Evolutionary conservation across 306 rosid genomes (phyloP), one percentile per base, ranked within the genome.

Genomic region (Dalbergia oliveri): DNA sequence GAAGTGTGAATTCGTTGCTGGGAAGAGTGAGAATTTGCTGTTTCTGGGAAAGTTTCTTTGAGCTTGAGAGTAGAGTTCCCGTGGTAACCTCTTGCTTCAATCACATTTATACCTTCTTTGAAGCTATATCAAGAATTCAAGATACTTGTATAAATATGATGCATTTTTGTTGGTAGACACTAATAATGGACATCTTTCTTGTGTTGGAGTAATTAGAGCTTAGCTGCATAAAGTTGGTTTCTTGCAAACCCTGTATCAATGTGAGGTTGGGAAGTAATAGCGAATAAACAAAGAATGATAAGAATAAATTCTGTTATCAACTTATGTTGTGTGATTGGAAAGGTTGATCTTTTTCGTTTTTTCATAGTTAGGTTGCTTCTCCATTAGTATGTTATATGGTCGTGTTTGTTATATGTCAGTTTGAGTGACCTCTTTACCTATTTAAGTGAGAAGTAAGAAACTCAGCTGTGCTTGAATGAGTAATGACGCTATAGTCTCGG

Each of bases 1-100:
- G 69, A 77, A 76, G 81, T 73, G 75, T 77, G 54, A 34, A 71
- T 8, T 53, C 14, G 6, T 67, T 84, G 84, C 80, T 69, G 73
- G 33, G 37, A 78, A 62, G 78, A 81, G 69, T 72, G 71, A n/a
- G 77, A 53, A 49, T 61, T 73, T 59, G n/a, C 63, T 37, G 69
- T 14, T 37, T 72, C 15, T 45, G 8, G 37, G 47, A 56, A 65
- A 51, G 63, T 72, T 72, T 16, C 81, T 66, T 35, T 49, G 60
- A 54, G 60, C n/a, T 54, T 54, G 60, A 72, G 69, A 77, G 64
- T 80, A 77, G 54, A 33, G 65, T 39, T 60, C 73, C 34, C 53
- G 11, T 3, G 85, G 84, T 80, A 54, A 45, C 41, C 72, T 75
- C 70, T 35, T 23, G n/a, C 35, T 23, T 71, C 58, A 71, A 16